Evolutionary conservation across 2,329 filamentous ascomycete genomes (phyloP).

Genomic region (Penicillium sp.): DNA sequence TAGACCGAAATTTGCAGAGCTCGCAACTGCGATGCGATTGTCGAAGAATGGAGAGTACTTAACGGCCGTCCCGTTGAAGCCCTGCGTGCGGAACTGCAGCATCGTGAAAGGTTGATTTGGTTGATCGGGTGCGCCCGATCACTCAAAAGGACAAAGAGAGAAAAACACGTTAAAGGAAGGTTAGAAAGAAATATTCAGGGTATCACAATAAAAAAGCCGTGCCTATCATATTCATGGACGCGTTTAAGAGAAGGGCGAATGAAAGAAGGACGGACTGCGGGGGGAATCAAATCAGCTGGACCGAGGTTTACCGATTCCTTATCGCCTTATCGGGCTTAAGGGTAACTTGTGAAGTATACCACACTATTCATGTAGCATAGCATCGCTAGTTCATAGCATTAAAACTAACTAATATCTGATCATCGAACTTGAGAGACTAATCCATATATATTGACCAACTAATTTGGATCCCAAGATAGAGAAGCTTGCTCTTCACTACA

Average conservation of each 20-base stretch:
- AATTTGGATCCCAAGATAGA: too few species aligned
- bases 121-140: slow-evolving; percentile 5
- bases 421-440: too few species aligned
- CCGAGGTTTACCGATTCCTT: neutral
- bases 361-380: too few species aligned
- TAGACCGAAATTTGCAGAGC: slow-evolving; percentile 93
- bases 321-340: neutral
- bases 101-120: slow-evolving; percentile 51
- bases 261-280: slow-evolving; percentile 29
- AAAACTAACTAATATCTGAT: too few species aligned
- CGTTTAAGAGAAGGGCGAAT: neutral
- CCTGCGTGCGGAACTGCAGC: slow-evolving; percentile 91
- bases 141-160: neutral
- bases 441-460: too few species aligned
- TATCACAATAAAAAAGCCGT: neutral
- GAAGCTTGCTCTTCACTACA: too few species aligned
- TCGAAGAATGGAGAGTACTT: slow-evolving; percentile 99
- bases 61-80: slow-evolving; percentile 93
- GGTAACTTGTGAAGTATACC: too few species aligned
- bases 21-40: slow-evolving; percentile 83
- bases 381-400: too few species aligned
- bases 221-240: neutral
- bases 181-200: neutral
- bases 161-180: neutral
- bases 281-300: slow-evolving; percentile 17